Percentiles rank a stretch among this genome's conserved stretches.
Conservation (phyloP, 495 filamentous ascomycete genomes). For the Darksidea phi region DNA sequence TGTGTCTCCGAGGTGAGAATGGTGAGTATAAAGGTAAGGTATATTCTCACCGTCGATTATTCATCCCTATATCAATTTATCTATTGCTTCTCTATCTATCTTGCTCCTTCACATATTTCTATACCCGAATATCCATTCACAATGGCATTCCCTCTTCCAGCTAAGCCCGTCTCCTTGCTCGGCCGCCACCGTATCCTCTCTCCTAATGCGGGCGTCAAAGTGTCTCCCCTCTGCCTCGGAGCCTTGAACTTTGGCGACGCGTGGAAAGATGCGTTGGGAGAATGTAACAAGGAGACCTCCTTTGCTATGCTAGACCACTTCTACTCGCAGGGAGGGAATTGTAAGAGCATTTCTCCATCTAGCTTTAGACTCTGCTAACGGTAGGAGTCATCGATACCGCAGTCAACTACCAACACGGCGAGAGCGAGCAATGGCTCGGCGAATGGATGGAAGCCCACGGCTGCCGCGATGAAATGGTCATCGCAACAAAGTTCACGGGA, state of each 20-base stretch:
- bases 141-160: constrained; percentile 37
- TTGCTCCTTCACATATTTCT: background rate
- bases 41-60: no score
- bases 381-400: constrained; percentile 63
- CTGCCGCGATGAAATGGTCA: constrained; percentile 61
- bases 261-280: constrained; percentile 55
- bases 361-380: no score
- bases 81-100: background rate
- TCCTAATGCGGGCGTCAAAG: constrained; percentile 57
- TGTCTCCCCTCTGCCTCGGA: constrained; percentile 61
- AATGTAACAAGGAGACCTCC: constrained; percentile 59
- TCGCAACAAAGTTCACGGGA: constrained; percentile 68
- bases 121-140: background rate
- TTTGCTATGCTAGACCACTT: constrained; percentile 67
- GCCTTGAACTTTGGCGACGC: constrained; percentile 62
- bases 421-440: constrained; percentile 72
- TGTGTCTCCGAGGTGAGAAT: no score
- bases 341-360: no score
- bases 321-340: constrained; percentile 69
- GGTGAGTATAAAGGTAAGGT: no score
- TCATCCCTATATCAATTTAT: no score
- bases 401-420: constrained; percentile 66
- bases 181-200: constrained; percentile 62
- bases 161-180: constrained; percentile 55
- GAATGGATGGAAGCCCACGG: constrained; percentile 66